These are phyloP conservation scores for Colletotrichum sp. DNA, from an alignment of 2,329 filamentous ascomycete species.

Conservation along the genomic window DNA sequence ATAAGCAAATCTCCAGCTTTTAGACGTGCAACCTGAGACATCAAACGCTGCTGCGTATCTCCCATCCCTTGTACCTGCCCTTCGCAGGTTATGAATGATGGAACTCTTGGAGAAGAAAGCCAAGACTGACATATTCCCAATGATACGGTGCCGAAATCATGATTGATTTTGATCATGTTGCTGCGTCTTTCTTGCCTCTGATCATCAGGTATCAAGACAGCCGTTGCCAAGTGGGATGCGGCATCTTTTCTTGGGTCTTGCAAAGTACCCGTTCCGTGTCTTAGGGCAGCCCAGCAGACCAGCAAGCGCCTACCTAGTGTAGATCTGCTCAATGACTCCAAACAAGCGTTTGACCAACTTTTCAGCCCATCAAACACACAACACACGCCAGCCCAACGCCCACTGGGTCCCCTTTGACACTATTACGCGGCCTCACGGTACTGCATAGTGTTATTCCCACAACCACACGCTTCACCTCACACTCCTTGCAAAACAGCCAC, in stretches of 20 bases:
- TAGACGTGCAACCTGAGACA: conserved; percentile 13
- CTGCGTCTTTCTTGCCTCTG: neutral
- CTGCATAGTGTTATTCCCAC: neutral
- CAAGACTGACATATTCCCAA: neutral
- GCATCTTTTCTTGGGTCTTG: neutral
- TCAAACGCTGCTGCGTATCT: neutral
- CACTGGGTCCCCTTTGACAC: neutral
- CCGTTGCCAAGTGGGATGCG: conserved; percentile 11
- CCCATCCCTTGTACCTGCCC: neutral
- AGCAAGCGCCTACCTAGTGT: conserved; percentile 1
- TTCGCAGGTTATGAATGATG: neutral
- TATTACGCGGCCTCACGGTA: conserved; percentile 11
- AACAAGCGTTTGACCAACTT: conserved; percentile 17
- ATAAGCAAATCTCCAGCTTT: neutral
- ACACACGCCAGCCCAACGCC: neutral
- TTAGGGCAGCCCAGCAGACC: conserved; percentile 6
- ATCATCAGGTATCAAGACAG: neutral
- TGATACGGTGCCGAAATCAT: neutral
- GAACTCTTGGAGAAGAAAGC: neutral
- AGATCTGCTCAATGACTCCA: neutral
- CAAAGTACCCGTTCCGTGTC: neutral
- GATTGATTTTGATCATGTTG: neutral
- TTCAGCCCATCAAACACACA: neutral
- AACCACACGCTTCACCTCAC: neutral
- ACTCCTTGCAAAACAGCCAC: neutral